Conservation (phyloP, 169 alveolate genomes). For the Sarcocystis neurona region DNA sequence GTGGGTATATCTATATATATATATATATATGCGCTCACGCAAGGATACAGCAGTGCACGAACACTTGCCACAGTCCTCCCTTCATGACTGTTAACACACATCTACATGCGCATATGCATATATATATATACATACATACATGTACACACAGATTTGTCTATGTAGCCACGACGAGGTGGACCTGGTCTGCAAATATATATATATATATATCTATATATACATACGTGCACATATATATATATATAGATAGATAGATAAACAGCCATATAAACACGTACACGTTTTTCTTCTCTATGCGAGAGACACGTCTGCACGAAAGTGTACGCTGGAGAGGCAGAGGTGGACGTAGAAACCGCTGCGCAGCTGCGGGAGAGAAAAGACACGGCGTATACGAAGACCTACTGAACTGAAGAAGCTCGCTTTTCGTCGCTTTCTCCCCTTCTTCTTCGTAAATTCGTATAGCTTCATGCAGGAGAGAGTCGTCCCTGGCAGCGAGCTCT, state of each 20-base stretch:
- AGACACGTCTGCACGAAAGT: too few species aligned
- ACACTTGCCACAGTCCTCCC: too few species aligned
- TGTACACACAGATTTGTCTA: not conserved
- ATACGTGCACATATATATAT: not conserved
- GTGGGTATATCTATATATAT: too few species aligned
- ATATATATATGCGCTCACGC: too few species aligned
- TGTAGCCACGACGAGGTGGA: not conserved
- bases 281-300: not conserved
- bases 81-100: too few species aligned
- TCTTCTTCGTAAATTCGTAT: conserved; percentile 32
- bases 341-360: too few species aligned
- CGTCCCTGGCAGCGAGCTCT: conserved; percentile 34
- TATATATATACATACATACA: not conserved
- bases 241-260: not conserved
- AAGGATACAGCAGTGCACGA: too few species aligned
- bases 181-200: not conserved
- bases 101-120: not conserved
- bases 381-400: too few species aligned
- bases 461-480: conserved; percentile 11
- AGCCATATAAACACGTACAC: too few species aligned
- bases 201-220: too few species aligned
- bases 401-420: conserved; percentile 48
- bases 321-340: too few species aligned
- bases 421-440: conserved; percentile 39
- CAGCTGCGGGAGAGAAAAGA: too few species aligned